phyloP scores from a whole-genome alignment of 495 filamentous ascomycete species.

The Neurospora tetrasperma region DNA sequence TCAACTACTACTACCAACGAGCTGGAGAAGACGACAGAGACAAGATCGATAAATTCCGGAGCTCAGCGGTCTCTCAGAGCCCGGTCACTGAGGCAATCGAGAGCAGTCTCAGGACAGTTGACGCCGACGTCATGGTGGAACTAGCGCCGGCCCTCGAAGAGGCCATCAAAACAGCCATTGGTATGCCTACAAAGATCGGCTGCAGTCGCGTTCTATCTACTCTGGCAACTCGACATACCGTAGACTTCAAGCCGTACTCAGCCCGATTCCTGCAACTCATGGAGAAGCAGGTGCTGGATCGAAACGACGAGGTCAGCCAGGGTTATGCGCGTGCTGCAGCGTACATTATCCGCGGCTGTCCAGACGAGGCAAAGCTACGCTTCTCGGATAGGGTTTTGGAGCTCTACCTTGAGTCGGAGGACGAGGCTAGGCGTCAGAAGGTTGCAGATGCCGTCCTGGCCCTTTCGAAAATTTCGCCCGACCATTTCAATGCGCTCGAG shows the following conservation, averaged over 20 bases:
- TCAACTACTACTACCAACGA: slow-evolving; percentile 89
- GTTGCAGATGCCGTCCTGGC: slow-evolving; percentile 70
- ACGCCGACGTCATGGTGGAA: slow-evolving; percentile 61
- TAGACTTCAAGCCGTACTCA: slow-evolving; percentile 66
- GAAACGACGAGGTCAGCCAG: slow-evolving; percentile 80
- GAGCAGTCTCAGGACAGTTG: slow-evolving; percentile 74
- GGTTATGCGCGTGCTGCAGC: slow-evolving; percentile 79
- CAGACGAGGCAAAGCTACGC: slow-evolving; percentile 55
- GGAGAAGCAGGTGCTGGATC: slow-evolving; percentile 70
- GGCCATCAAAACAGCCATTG: slow-evolving; percentile 74
- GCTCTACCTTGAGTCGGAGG: slow-evolving; percentile 72
- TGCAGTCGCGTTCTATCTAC: slow-evolving; percentile 77
- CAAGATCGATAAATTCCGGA: slow-evolving; percentile 73
- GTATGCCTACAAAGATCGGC: slow-evolving; percentile 86
- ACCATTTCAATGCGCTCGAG: slow-evolving; percentile 73
- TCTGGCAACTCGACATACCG: slow-evolving; percentile 67
- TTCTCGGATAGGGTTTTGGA: slow-evolving; percentile 55
- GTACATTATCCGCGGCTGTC: slow-evolving; percentile 69
- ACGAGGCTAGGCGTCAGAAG: slow-evolving; percentile 59
- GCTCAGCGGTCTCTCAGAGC: slow-evolving; percentile 68
- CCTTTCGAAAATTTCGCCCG: slow-evolving; percentile 75
- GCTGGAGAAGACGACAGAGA: slow-evolving; percentile 78
- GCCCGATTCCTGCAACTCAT: slow-evolving; percentile 67
- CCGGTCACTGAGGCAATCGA: slow-evolving; percentile 93
- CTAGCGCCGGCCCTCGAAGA: slow-evolving; percentile 62